A percentile compares a stretch with the other conserved stretches of the same genome.
Conservation (phyloP, 1,284 basidiomycete species). For the Leccinum angustisporum region DNA sequence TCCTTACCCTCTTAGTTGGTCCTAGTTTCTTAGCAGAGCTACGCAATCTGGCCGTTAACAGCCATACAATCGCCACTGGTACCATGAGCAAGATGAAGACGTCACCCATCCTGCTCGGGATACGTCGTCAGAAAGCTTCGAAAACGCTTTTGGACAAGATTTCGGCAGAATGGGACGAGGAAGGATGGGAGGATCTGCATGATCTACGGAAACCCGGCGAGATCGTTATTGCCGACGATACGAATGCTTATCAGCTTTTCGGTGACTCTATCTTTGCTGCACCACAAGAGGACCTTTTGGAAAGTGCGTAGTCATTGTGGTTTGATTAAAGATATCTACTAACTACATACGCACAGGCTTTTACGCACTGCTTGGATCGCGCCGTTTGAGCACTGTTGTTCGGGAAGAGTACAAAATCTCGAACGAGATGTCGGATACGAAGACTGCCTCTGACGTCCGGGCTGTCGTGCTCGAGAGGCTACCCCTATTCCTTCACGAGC, state of each 20-base stretch:
- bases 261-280: slow-evolving; percentile 76
- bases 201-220: slow-evolving; percentile 62
- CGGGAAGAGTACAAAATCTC: slow-evolving; percentile 72
- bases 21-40: slow-evolving; percentile 82
- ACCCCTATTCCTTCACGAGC: slow-evolving; percentile 90
- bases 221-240: slow-evolving; percentile 81
- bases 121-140: slow-evolving; percentile 41
- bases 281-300: slow-evolving; percentile 87
- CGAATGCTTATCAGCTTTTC: slow-evolving; percentile 74
- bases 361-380: slow-evolving; percentile 67
- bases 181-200: slow-evolving; percentile 65
- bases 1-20: neutral
- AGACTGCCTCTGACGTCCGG: slow-evolving; percentile 51
- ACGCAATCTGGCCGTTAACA: slow-evolving; percentile 82
- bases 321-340: neutral
- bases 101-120: slow-evolving; percentile 72
- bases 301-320: slow-evolving; percentile 46
- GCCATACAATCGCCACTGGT: slow-evolving; percentile 53
- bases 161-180: slow-evolving; percentile 53
- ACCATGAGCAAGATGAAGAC: slow-evolving; percentile 68
- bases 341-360: slow-evolving; percentile 46
- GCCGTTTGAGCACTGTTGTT: slow-evolving; percentile 69
- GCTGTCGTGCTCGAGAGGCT: slow-evolving; percentile 82
- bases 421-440: slow-evolving; percentile 50
- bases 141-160: slow-evolving; percentile 40